phyloP scores from a whole-genome alignment of 306 rosid genomes.

The Vachellia collinsii region DNA sequence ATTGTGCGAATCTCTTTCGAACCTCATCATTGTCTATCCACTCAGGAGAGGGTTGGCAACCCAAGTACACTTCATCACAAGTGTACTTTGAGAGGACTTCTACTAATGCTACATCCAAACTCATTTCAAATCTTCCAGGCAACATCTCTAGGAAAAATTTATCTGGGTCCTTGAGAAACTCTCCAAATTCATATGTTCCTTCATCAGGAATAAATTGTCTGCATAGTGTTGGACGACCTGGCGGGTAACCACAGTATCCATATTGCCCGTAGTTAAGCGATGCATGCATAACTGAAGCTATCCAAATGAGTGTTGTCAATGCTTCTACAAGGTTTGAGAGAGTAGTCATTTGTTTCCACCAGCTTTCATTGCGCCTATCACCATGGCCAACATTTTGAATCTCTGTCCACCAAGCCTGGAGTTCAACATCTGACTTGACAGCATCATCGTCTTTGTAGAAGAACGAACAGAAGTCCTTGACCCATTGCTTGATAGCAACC shows the following conservation, averaged over 20 bases:
- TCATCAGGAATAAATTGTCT: constrained; percentile 60
- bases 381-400: constrained; percentile 62
- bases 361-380: constrained; percentile 50
- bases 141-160: constrained; percentile 55
- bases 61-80: constrained; percentile 61
- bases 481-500: constrained; percentile 74
- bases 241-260: constrained; percentile 60
- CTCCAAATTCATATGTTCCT: constrained; percentile 66
- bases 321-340: constrained; percentile 56
- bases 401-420: constrained; percentile 81
- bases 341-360: constrained; percentile 61
- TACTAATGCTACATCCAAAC: constrained; percentile 51
- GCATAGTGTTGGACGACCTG: constrained; percentile 61
- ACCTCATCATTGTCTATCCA: constrained; percentile 61
- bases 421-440: constrained; percentile 55
- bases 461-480: constrained; percentile 58
- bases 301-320: constrained; percentile 74
- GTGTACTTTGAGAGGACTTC: constrained; percentile 56
- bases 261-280: constrained; percentile 69
- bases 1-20: constrained; percentile 51
- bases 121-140: constrained; percentile 61
- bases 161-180: constrained; percentile 72
- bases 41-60: constrained; percentile 47
- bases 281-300: constrained; percentile 69
- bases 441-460: constrained; percentile 58